A percentile compares a stretch with the other conserved stretches of the same genome.
These are phyloP conservation scores for Plasmodium falciparum DNA, from an alignment of 169 alveolate genomes.

Conservation along the genomic window DNA sequence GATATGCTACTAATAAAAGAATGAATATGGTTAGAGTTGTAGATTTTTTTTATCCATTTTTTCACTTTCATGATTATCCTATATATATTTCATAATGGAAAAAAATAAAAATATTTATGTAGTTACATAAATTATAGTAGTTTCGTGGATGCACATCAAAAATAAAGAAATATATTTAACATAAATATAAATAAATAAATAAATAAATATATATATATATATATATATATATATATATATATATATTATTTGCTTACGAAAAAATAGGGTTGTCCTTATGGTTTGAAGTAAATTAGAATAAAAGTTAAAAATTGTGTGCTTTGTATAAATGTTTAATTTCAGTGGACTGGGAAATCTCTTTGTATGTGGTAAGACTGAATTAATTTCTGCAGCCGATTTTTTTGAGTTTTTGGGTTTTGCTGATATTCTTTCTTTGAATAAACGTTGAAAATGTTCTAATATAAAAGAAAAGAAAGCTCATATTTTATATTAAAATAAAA, in stretches of 20 bases:
- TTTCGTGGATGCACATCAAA: no score
- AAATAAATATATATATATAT: not conserved
- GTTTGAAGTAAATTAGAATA: conserved; percentile 55
- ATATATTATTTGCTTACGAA: conserved; percentile 7
- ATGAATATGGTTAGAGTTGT: conserved; percentile 19
- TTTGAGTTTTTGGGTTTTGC: conserved; percentile 71
- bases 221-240: not conserved
- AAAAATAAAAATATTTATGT: conserved; percentile 1
- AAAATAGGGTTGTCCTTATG: conserved; percentile 31
- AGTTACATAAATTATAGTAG: no score
- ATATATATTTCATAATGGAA: conserved; percentile 8
- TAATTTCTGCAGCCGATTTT: conserved; percentile 20
- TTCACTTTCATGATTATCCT: conserved; percentile 16
- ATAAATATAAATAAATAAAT: not conserved
- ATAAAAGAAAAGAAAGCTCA: no score
- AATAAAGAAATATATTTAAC: not conserved
- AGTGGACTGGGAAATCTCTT: conserved; percentile 49
- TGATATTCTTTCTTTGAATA: conserved; percentile 72
- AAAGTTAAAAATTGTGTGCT: conserved; percentile 32
- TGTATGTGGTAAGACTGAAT: conserved; percentile 30
- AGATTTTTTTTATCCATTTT: not conserved
- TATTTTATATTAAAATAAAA: not conserved
- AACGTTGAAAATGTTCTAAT: conserved; percentile 34
- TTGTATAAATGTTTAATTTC: conserved; percentile 31
- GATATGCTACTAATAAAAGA: conserved; percentile 49